Evolutionary conservation across 306 rosid genomes (phyloP).

Genomic region (Fagus crenata): DNA sequence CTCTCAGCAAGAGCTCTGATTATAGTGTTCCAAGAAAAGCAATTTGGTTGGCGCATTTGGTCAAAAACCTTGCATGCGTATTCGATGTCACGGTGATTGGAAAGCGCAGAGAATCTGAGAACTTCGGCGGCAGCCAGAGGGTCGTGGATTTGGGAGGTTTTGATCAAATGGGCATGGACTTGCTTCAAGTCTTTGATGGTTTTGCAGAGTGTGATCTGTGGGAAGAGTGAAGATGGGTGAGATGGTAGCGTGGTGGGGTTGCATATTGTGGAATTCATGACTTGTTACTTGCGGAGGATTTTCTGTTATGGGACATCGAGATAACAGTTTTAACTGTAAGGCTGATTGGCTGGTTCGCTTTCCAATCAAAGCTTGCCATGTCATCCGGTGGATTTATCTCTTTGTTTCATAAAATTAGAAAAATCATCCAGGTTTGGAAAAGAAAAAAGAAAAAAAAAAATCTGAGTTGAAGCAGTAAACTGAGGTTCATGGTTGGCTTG

Average conservation of each 20-base stretch:
- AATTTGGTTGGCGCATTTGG: conserved; percentile 51
- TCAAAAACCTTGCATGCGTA: conserved; percentile 47
- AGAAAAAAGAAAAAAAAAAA: too few species aligned
- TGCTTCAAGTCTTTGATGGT: conserved; percentile 58
- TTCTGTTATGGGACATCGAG: too few species aligned
- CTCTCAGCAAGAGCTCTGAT: conserved; percentile 64
- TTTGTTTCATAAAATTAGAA: too few species aligned
- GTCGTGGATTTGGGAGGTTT: conserved; percentile 60
- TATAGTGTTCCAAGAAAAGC: conserved; percentile 73
- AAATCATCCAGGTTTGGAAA: too few species aligned
- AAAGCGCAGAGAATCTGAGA: conserved; percentile 49
- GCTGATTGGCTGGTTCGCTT: too few species aligned
- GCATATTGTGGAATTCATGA: conserved; percentile 41
- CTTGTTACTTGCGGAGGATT: too few species aligned
- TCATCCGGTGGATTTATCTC: too few species aligned
- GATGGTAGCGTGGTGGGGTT: conserved; percentile 28
- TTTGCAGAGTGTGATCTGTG: conserved; percentile 52
- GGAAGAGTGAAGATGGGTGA: conserved; percentile 50
- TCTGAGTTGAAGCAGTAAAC: too few species aligned
- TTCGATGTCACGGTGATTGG: conserved; percentile 37
- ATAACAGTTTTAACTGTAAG: too few species aligned
- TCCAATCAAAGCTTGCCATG: too few species aligned
- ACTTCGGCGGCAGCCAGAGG: conserved; percentile 55
- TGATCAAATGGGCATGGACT: conserved; percentile 65
- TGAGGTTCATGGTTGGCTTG: too few species aligned